Conservation (phyloP, 352 stramenopile species). For the Phytophthora aleatoria region DNA sequence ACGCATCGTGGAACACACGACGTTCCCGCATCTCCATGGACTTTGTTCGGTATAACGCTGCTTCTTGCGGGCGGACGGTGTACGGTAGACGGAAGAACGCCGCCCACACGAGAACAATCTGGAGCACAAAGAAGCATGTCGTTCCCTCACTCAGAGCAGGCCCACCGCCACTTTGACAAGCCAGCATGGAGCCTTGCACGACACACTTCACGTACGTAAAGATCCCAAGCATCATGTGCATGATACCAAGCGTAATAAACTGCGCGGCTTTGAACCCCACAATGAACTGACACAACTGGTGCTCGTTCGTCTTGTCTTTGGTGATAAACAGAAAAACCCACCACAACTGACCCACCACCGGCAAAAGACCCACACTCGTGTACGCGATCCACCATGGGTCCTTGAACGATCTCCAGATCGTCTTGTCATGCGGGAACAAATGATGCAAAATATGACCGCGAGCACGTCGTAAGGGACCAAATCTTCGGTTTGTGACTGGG, state of each 20-base stretch:
- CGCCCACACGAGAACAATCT: conserved; percentile 84
- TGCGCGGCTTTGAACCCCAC: conserved; percentile 91
- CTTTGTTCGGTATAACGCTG: conserved; percentile 57
- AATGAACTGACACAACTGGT: conserved; percentile 93
- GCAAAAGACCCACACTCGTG: conserved; percentile 81
- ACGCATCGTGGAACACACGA: conserved; percentile 72
- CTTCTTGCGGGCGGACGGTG: conserved; percentile 65
- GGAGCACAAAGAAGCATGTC: conserved; percentile 82
- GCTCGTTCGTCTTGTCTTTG: conserved; percentile 93
- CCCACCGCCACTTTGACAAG: conserved; percentile 62
- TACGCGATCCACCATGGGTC: conserved; percentile 85
- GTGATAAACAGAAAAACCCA: conserved; percentile 91
- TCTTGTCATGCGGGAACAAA: conserved; percentile 87
- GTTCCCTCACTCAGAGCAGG: conserved; percentile 71
- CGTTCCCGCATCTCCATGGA: conserved; percentile 48
- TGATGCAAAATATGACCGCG: conserved; percentile 87
- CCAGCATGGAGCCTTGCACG: conserved; percentile 55
- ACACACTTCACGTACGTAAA: conserved; percentile 79
- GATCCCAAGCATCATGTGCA: conserved; percentile 71
- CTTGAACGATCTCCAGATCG: conserved; percentile 86
- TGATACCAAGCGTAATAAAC: conserved; percentile 87
- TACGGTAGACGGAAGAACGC: conserved; percentile 88
- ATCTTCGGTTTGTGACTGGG: conserved; percentile 15
- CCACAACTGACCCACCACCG: conserved; percentile 87
- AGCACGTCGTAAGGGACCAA: conserved; percentile 43